phyloP scores from a whole-genome alignment of 2,329 filamentous ascomycete species.

The Fusarium continuum region DNA sequence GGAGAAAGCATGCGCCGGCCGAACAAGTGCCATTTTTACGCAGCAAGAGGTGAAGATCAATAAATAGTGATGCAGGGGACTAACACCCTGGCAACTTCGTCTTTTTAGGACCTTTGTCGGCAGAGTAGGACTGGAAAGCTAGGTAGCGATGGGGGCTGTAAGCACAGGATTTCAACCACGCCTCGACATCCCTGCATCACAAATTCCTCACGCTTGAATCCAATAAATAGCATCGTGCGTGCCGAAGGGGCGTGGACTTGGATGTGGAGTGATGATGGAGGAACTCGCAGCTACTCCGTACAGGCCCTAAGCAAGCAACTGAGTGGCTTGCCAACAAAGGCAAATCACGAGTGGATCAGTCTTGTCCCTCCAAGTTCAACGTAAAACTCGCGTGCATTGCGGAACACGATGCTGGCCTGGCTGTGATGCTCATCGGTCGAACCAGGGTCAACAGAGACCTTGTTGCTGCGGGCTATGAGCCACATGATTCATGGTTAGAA shows the following conservation, averaged over 20 bases:
- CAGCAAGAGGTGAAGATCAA: slow-evolving; percentile 16
- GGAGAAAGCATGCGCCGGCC: slow-evolving; percentile 6
- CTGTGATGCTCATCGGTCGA: neutral
- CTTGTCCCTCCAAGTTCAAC: slow-evolving; percentile 17
- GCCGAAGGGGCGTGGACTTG: slow-evolving; percentile 17
- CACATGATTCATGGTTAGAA: slow-evolving; percentile 13
- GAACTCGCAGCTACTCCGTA: slow-evolving; percentile 8
- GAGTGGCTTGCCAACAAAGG: slow-evolving; percentile 35
- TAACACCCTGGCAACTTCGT: slow-evolving; percentile 30
- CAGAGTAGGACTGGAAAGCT: slow-evolving; percentile 7
- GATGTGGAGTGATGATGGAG: slow-evolving; percentile 9
- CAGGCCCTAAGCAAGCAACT: slow-evolving; percentile 1
- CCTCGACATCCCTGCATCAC: slow-evolving; percentile 30
- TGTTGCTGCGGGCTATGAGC: slow-evolving; percentile 4
- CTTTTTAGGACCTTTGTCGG: slow-evolving; percentile 7
- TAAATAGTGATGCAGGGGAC: slow-evolving; percentile 15
- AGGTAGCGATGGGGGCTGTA: slow-evolving; percentile 16
- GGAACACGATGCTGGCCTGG: slow-evolving; percentile 13
- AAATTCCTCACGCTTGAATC: slow-evolving; percentile 27
- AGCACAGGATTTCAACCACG: slow-evolving; percentile 24
- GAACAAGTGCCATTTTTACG: neutral
- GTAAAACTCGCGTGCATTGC: slow-evolving; percentile 17
- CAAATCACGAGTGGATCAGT: slow-evolving; percentile 37
- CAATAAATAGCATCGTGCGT: slow-evolving; percentile 7
- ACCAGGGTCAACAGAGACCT: slow-evolving; percentile 10